phyloP scores from a whole-genome alignment of 805 yeast genomes.

The Kodamaea laetipori region DNA sequence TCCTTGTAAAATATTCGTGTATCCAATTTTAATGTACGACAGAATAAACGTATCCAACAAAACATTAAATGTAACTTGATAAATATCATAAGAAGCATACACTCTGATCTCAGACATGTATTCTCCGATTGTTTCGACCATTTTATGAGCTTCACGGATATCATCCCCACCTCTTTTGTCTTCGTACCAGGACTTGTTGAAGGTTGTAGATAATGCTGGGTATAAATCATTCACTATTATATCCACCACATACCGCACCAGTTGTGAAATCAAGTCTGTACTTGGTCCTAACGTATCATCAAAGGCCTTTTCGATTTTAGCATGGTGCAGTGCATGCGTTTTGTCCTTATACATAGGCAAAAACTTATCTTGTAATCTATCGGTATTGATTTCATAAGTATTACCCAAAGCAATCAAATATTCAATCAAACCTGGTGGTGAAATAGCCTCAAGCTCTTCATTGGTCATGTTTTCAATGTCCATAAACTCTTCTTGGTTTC shows the following conservation, averaged over 20 bases:
- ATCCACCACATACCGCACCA: constrained; percentile 66
- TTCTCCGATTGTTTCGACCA: constrained; percentile 73
- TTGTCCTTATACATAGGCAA: constrained; percentile 61
- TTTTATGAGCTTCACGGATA: constrained; percentile 54
- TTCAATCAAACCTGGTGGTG: constrained; percentile 72
- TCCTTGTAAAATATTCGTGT: constrained; percentile 43
- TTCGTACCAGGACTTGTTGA: constrained; percentile 72
- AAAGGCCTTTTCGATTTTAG: constrained; percentile 37
- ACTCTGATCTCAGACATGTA: constrained; percentile 66
- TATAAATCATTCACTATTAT: constrained; percentile 73
- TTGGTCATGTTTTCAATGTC: constrained; percentile 44
- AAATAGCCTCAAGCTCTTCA: constrained; percentile 38
- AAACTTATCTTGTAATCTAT: constrained; percentile 64
- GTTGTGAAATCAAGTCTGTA: constrained; percentile 78
- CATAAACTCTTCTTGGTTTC: constrained; percentile 19
- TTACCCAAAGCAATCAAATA: constrained; percentile 82
- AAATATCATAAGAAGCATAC: constrained; percentile 44
- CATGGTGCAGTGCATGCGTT: constrained; percentile 50
- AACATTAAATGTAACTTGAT: constrained; percentile 40
- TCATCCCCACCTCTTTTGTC: constrained; percentile 37
- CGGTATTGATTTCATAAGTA: constrained; percentile 78
- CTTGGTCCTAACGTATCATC: constrained; percentile 55
- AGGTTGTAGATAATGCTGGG: constrained; percentile 60
- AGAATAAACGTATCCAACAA: constrained; percentile 41
- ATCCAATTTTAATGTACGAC: constrained; percentile 41